Evolutionary conservation across 2,329 filamentous ascomycete genomes (phyloP).

Genomic region (Colletotrichum spaethianum): DNA sequence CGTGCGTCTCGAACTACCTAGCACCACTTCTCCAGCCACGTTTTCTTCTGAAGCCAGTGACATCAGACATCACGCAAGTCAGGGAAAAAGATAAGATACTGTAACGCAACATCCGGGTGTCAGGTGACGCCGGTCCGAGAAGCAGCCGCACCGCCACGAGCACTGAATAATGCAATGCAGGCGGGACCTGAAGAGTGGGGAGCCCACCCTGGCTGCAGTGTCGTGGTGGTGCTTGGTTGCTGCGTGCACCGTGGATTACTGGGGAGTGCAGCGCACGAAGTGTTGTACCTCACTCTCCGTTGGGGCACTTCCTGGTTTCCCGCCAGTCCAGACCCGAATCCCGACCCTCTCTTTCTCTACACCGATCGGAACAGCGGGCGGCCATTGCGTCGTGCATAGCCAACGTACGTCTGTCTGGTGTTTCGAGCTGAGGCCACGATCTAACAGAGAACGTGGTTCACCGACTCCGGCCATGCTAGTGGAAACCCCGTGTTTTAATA

Average conservation of each 20-base stretch:
- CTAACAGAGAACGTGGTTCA: constrained; percentile 32
- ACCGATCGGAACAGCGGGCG: constrained; percentile 32
- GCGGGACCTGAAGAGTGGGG: constrained; percentile 15
- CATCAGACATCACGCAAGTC: constrained; percentile 42
- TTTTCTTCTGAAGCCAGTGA: constrained; percentile 22
- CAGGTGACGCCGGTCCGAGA: constrained; percentile 28
- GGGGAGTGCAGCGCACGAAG: neutral
- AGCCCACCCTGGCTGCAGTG: constrained; percentile 19
- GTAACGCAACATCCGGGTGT: neutral
- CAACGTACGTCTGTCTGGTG: constrained; percentile 39
- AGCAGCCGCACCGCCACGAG: constrained; percentile 28
- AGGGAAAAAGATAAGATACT: constrained; percentile 27
- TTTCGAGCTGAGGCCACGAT: constrained; percentile 41
- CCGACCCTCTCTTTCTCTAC: constrained; percentile 19
- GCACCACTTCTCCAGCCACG: constrained; percentile 13
- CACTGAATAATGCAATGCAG: constrained; percentile 36
- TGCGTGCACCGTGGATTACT: constrained; percentile 4
- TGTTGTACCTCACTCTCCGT: neutral
- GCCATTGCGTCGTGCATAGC: constrained; percentile 37
- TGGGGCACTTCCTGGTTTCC: constrained; percentile 3
- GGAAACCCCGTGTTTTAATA: constrained; percentile 30
- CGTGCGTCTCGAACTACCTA: neutral
- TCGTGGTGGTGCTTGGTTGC: constrained; percentile 9
- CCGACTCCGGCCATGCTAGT: constrained; percentile 36
- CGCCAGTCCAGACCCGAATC: constrained; percentile 29